Conservation (phyloP, 768 basidiomycete species). For the Serendipita sp. region DNA sequence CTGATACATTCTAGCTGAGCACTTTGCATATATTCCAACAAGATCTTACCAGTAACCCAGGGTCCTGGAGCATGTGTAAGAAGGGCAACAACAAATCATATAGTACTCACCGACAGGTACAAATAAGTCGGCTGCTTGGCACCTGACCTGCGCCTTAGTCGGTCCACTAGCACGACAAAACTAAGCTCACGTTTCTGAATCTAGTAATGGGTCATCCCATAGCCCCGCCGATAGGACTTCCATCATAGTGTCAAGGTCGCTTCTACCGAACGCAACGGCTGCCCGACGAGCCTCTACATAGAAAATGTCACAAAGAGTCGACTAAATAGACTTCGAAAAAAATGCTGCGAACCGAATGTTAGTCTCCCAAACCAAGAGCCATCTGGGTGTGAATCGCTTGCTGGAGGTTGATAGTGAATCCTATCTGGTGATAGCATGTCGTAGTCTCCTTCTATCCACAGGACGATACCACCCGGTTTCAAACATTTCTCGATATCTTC, state of each 20-base stretch:
- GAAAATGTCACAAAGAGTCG: background rate
- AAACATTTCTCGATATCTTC: constrained; percentile 6
- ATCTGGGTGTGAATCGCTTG: background rate
- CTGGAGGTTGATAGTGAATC: background rate
- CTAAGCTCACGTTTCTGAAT: background rate
- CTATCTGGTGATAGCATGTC: background rate
- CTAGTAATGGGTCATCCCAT: background rate
- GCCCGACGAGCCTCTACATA: background rate
- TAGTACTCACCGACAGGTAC: background rate
- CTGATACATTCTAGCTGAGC: background rate
- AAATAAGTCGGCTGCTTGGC: background rate
- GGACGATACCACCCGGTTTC: constrained; percentile 5
- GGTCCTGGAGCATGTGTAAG: background rate
- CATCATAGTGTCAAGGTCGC: background rate
- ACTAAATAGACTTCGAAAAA: background rate
- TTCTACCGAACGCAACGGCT: background rate
- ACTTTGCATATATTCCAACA: background rate
- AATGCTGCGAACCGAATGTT: background rate
- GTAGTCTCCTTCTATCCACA: constrained; percentile 4
- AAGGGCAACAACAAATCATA: background rate
- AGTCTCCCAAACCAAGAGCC: background rate
- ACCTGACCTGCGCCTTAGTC: background rate
- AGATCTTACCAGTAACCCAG: background rate
- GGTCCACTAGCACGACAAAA: background rate
- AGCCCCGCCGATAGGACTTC: background rate